Evolutionary conservation across 202 grass and related monocot genomes (phyloP).

Genomic region (Elaeis oleifera): DNA sequence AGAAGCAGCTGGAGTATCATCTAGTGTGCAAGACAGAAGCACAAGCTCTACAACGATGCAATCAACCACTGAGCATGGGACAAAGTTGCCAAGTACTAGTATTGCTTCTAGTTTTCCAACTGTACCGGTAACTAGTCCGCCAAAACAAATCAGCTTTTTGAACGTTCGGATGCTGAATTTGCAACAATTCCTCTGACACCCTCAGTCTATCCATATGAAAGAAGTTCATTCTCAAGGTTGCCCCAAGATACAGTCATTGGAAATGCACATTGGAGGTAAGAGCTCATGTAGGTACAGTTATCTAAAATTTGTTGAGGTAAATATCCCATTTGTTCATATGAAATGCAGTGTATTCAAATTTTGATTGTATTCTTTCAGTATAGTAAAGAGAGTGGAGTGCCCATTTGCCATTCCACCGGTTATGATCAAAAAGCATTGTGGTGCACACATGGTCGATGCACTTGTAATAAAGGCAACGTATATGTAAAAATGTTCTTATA

Average conservation of each 20-base stretch:
- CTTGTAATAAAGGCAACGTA: too few species aligned
- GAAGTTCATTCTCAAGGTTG: constrained; percentile 22
- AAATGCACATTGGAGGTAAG: background rate
- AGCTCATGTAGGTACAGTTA: background rate
- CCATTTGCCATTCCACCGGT: too few species aligned
- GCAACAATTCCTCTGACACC: constrained; percentile 35
- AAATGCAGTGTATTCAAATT: background rate
- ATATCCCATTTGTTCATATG: constrained; percentile 14
- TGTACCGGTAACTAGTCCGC: constrained; percentile 16
- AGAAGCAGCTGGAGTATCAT: constrained; percentile 2
- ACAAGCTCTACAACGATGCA: background rate
- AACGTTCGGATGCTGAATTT: background rate
- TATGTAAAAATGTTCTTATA: too few species aligned
- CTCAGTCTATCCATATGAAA: constrained; percentile 14
- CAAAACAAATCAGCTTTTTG: constrained; percentile 25
- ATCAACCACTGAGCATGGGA: constrained; percentile 16
- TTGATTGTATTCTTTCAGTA: background rate
- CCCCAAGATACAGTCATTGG: constrained; percentile 29
- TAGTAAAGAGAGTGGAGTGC: too few species aligned
- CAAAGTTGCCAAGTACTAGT: constrained; percentile 12
- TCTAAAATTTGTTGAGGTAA: background rate
- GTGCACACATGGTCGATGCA: too few species aligned
- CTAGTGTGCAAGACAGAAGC: constrained; percentile 20
- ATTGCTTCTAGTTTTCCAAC: constrained; percentile 3
- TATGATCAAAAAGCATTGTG: too few species aligned